Evolutionary conservation across 179 eudicot genomes (phyloP).

Genomic region (Silene coronaria): DNA sequence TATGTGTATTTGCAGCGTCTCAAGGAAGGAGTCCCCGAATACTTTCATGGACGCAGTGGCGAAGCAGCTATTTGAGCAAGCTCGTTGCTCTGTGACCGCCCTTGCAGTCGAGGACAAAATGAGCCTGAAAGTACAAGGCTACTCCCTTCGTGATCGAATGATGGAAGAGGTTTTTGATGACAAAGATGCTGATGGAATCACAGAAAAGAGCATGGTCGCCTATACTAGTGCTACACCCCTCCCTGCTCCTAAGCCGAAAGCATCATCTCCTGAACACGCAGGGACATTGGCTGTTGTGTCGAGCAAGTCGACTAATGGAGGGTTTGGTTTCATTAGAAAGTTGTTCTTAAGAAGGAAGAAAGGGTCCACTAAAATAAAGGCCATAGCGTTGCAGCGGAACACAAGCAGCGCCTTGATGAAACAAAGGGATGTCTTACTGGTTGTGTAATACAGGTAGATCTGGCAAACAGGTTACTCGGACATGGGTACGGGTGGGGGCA

Average conservation of each 20-base stretch:
- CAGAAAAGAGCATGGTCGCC: constrained; percentile 17
- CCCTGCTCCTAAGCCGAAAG: constrained; percentile 17
- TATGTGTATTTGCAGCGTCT: constrained; percentile 34
- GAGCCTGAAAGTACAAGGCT: constrained; percentile 30
- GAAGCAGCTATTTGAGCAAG: constrained; percentile 34
- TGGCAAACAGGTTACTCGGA: no score
- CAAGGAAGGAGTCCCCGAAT: constrained; percentile 35
- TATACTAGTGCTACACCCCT: constrained; percentile 4
- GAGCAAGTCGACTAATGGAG: constrained; percentile 44
- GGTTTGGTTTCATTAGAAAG: constrained; percentile 57
- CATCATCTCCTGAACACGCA: constrained; percentile 20
- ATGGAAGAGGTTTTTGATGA: constrained; percentile 41
- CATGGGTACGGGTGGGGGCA: no score
- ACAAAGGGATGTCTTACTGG: constrained; percentile 26
- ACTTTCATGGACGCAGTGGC: constrained; percentile 34
- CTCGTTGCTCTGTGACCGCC: constrained; percentile 24
- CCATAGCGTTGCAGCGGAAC: constrained; percentile 33
- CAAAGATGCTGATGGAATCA: constrained; percentile 19
- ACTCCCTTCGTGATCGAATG: constrained; percentile 66
- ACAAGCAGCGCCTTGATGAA: constrained; percentile 24
- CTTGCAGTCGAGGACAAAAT: constrained; percentile 18
- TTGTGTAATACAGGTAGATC: constrained; percentile 6
- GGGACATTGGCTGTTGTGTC: constrained; percentile 51
- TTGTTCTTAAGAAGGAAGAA: constrained; percentile 58
- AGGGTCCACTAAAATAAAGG: constrained; percentile 37